phyloP scores from a whole-genome alignment of 129 eudicot genomes.

The Flaveria ramosissima region DNA sequence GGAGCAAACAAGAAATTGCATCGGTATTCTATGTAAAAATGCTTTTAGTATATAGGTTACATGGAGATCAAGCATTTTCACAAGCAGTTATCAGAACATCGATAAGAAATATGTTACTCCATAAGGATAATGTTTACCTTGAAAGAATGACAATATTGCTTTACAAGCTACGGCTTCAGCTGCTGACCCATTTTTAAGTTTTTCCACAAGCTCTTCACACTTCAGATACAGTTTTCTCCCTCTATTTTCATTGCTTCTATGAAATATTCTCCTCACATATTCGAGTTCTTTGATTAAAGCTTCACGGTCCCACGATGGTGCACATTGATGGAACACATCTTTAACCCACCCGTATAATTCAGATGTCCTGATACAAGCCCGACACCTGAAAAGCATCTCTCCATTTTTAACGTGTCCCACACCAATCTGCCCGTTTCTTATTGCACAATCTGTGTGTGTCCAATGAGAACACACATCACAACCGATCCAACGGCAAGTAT shows the following conservation, averaged over 20 bases:
- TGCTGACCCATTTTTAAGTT: constrained; percentile 56
- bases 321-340: constrained; percentile 88
- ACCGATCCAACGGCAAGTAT: constrained; percentile 95
- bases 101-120: not conserved
- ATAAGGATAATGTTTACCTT: constrained; percentile 41
- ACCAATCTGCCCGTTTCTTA: constrained; percentile 74
- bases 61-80: not conserved
- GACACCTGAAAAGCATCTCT: constrained; percentile 85
- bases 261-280: constrained; percentile 72
- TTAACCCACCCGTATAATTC: constrained; percentile 94
- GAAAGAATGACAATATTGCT: constrained; percentile 58
- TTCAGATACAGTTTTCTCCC: constrained; percentile 75
- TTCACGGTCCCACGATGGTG: constrained; percentile 79
- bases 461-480: constrained; percentile 92
- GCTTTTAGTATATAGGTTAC: not conserved
- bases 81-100: not conserved
- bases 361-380: constrained; percentile 88
- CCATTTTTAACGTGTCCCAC: constrained; percentile 68
- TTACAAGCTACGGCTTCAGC: constrained; percentile 63
- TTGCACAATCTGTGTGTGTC: constrained; percentile 97
- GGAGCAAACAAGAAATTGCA: not conserved
- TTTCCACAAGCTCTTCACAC: constrained; percentile 70
- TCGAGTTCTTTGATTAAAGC: constrained; percentile 70
- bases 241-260: constrained; percentile 65
- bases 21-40: not conserved